Percentiles rank a stretch among this genome's conserved stretches.
These are phyloP conservation scores for Linnemannia schmuckeri DNA, from an alignment of 192 early-diverging fungal genomes.

Conservation along the genomic window DNA sequence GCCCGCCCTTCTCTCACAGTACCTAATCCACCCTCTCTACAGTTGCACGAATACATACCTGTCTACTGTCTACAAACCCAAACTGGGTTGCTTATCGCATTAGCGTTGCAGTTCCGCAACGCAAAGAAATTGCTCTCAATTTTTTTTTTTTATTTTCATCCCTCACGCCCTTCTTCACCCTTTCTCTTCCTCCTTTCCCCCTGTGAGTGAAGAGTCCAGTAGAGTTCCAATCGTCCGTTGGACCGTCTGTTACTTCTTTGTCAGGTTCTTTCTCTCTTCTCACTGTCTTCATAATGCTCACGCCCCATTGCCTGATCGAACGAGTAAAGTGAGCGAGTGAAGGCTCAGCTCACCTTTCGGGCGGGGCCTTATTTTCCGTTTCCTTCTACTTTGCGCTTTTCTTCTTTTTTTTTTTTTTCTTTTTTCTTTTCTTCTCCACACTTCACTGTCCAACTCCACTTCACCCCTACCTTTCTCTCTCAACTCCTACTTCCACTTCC, in stretches of 20 bases:
- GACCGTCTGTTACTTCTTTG: neutral
- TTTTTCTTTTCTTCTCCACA: conserved; percentile 18
- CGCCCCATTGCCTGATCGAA: neutral
- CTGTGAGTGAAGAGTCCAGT: neutral
- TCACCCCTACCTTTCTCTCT: neutral
- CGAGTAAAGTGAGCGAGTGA: neutral
- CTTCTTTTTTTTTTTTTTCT: neutral
- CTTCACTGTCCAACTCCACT: conserved; percentile 14
- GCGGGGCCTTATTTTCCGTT: neutral
- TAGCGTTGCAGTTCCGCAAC: conserved; percentile 6
- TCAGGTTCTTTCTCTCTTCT: neutral
- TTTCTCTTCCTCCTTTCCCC: neutral
- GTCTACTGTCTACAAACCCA: neutral
- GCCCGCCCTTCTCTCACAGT: neutral
- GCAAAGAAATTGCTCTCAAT: neutral
- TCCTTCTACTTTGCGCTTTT: neutral
- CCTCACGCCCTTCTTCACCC: neutral
- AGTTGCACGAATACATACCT: neutral
- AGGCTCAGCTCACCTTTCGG: neutral
- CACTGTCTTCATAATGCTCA: neutral
- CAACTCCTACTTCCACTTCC: neutral
- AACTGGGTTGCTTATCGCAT: neutral
- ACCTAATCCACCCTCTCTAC: neutral
- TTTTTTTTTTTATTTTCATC: neutral
- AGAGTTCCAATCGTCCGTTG: neutral